Evolutionary conservation across 1,284 basidiomycete genomes (phyloP).

Genomic region (Ustilago loliicola): DNA sequence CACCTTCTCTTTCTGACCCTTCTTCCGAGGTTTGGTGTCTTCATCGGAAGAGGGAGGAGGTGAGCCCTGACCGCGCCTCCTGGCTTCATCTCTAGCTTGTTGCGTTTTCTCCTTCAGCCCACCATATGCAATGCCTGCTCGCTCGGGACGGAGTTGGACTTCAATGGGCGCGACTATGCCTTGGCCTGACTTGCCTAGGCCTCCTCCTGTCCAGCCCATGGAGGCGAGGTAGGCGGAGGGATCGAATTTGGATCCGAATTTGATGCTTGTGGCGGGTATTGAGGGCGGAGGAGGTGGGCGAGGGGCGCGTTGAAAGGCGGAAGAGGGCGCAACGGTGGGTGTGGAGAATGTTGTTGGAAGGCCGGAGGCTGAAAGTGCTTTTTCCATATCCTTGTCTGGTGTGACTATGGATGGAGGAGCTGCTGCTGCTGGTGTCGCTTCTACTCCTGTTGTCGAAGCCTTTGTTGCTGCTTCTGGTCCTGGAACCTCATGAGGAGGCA

Average conservation of each 20-base stretch:
- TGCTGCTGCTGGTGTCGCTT: slow-evolving; percentile 12
- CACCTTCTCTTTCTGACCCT: slow-evolving; percentile 73
- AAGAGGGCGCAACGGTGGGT: slow-evolving; percentile 24
- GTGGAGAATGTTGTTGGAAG: slow-evolving; percentile 35
- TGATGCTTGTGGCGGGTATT: slow-evolving; percentile 35
- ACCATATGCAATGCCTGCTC: slow-evolving; percentile 68
- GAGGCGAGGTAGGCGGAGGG: slow-evolving; percentile 63
- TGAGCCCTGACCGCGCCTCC: slow-evolving; percentile 43
- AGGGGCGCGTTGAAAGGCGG: slow-evolving; percentile 35
- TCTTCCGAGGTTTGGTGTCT: slow-evolving; percentile 8
- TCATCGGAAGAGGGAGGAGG: slow-evolving; percentile 51
- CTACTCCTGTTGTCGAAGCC: background rate
- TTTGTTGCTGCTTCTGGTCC: background rate
- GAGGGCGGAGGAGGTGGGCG: background rate
- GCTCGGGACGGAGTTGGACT: slow-evolving; percentile 65
- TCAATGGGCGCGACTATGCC: slow-evolving; percentile 69
- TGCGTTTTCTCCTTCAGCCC: slow-evolving; percentile 67
- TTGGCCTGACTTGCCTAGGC: slow-evolving; percentile 64
- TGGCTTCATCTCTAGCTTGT: slow-evolving; percentile 60
- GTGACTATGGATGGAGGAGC: background rate
- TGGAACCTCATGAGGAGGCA: slow-evolving; percentile 13
- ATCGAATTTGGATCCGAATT: slow-evolving; percentile 63
- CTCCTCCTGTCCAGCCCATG: slow-evolving; percentile 70
- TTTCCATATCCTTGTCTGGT: background rate
- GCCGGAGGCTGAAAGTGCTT: slow-evolving; percentile 22